These are phyloP conservation scores for Haberlea rhodopensis DNA, from an alignment of 257 asterid genomes.

Conservation along the genomic window DNA sequence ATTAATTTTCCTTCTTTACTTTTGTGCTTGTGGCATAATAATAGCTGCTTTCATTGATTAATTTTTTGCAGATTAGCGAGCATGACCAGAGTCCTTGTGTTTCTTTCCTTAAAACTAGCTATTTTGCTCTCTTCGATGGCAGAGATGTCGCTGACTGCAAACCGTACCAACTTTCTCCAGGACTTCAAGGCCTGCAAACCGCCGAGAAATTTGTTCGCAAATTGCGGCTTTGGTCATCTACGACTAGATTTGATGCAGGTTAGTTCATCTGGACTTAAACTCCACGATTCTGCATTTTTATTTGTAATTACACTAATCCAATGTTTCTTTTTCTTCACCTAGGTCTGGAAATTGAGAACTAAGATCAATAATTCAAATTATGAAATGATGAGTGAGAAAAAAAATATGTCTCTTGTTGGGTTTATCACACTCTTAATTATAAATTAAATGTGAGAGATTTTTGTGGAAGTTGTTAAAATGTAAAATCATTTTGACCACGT, in stretches of 20 bases:
- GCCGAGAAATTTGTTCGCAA: neutral
- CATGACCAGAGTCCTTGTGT: neutral
- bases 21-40: too few species aligned
- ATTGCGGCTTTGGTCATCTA: conserved; percentile 1
- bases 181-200: neutral
- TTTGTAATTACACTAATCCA: neutral
- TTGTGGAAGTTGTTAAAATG: neutral
- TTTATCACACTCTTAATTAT: neutral
- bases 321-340: neutral
- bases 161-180: conserved; percentile 9
- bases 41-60: too few species aligned
- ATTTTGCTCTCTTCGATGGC: conserved; percentile 15
- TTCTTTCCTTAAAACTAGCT: neutral
- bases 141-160: neutral
- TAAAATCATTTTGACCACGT: neutral
- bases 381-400: too few species aligned
- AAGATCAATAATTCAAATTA: too few species aligned
- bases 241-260: conserved; percentile 3
- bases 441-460: too few species aligned
- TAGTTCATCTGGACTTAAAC: neutral
- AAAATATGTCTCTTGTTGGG: neutral
- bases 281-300: neutral
- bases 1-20: neutral
- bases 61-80: neutral
- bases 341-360: neutral